Percentiles rank a stretch among this genome's conserved stretches.
Conservation (phyloP, 2,329 filamentous ascomycete species). For the Diplodia scrobiculata region DNA sequence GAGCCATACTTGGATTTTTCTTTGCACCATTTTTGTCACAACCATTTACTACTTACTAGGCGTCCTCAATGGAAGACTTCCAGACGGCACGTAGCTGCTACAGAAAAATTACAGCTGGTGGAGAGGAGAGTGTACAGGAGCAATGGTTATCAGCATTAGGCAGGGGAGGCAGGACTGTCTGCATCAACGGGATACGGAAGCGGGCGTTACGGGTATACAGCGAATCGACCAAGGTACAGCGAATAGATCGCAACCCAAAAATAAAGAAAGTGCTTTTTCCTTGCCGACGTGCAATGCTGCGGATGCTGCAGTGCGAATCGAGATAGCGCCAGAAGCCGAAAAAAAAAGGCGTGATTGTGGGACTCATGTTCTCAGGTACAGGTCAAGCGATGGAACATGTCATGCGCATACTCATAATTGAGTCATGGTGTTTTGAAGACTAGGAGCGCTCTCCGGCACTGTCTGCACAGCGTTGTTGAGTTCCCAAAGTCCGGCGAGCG, state of each 20-base stretch:
- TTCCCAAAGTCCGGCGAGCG: background rate
- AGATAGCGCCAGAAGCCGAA: constrained; percentile 1
- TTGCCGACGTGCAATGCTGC: background rate
- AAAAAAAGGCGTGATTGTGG: background rate
- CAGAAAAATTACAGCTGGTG: constrained; percentile 8
- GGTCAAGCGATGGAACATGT: background rate
- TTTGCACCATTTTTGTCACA: background rate
- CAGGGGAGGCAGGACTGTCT: constrained; percentile 6
- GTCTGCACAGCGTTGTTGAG: background rate
- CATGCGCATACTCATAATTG: background rate
- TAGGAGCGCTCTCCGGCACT: background rate
- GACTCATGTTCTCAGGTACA: background rate
- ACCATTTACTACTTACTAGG: background rate
- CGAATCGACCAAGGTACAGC: constrained; percentile 11
- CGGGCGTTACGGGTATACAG: constrained; percentile 21
- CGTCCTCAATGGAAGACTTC: background rate
- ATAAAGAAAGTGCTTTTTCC: constrained; percentile 19
- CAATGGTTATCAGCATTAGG: constrained; percentile 13
- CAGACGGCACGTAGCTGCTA: background rate
- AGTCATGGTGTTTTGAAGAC: background rate
- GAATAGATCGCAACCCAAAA: constrained; percentile 24
- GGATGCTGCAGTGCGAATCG: constrained; percentile 15
- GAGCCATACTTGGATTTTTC: constrained; percentile 8
- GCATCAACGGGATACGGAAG: constrained; percentile 23
- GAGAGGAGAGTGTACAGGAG: constrained; percentile 17